Evolutionary conservation across 495 filamentous ascomycete species (phyloP).

Genomic region (Neurospora pannonica): DNA sequence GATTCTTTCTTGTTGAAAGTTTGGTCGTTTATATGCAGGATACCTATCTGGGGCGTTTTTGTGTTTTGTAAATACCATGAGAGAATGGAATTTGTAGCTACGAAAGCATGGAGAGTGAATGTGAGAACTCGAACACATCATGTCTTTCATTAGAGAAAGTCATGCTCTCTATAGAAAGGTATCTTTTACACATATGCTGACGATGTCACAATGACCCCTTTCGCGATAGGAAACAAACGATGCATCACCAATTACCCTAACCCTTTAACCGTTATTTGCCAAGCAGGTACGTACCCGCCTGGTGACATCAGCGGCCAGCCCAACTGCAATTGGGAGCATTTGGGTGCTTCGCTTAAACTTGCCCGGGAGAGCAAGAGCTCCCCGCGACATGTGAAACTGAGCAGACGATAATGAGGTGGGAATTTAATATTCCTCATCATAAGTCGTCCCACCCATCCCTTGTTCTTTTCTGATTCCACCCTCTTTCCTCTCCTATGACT

Average conservation of each 20-base stretch:
- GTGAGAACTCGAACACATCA: background rate
- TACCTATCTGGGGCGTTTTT: background rate
- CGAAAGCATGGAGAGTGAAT: background rate
- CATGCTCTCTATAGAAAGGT: background rate
- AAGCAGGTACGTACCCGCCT: background rate
- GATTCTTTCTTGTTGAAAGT: background rate
- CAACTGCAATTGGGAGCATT: background rate
- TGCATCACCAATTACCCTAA: background rate
- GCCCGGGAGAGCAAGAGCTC: background rate
- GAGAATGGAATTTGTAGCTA: conserved; percentile 1
- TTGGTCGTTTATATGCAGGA: background rate
- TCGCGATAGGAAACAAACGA: background rate
- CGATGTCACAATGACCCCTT: background rate
- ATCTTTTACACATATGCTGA: background rate
- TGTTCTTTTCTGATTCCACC: background rate
- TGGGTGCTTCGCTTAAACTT: background rate
- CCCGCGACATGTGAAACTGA: background rate
- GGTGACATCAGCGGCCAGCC: background rate
- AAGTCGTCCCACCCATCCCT: background rate
- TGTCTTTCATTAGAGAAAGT: background rate
- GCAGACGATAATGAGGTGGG: background rate
- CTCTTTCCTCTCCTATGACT: background rate
- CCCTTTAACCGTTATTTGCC: background rate
- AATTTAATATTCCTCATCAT: background rate
- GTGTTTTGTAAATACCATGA: conserved; percentile 2